These are phyloP conservation scores for Euphorbia tirucalli DNA, from an alignment of 345 rosid genomes.

Conservation along the genomic window DNA sequence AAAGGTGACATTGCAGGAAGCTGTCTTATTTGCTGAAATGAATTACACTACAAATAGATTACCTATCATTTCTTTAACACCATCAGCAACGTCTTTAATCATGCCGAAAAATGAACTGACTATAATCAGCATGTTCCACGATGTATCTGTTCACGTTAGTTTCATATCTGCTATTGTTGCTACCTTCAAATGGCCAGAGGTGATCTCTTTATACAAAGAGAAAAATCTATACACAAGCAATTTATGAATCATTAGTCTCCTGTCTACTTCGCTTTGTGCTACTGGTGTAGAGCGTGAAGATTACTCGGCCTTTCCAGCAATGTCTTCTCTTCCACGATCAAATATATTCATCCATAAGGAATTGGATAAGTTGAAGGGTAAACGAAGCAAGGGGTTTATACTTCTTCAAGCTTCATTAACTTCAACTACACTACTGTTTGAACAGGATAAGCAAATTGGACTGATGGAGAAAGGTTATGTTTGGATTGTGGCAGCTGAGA, in stretches of 20 bases:
- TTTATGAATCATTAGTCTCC: neutral
- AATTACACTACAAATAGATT: neutral
- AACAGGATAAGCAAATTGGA: slow-evolving; percentile 2
- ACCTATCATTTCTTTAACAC: neutral
- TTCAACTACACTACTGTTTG: neutral
- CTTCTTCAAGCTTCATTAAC: slow-evolving; percentile 2
- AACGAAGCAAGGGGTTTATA: neutral
- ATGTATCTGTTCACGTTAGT: neutral
- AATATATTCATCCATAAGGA: neutral
- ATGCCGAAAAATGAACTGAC: neutral
- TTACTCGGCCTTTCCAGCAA: slow-evolving; percentile 1
- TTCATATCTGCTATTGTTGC: neutral
- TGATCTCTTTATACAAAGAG: slow-evolving; percentile 4
- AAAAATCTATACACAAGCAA: neutral
- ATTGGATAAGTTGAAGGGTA: neutral
- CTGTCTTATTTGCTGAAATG: neutral
- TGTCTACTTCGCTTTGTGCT: neutral
- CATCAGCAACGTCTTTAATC: neutral
- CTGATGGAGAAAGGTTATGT: slow-evolving; percentile 4
- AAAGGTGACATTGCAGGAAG: slow-evolving; percentile 6
- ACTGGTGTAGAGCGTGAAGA: neutral
- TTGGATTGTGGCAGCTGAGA: neutral
- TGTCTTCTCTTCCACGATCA: neutral
- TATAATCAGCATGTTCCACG: neutral
- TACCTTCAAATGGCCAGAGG: neutral